These are phyloP conservation scores for Geotrichum fermentans DNA, from an alignment of 1,139 yeast species.

Conservation along the genomic window DNA sequence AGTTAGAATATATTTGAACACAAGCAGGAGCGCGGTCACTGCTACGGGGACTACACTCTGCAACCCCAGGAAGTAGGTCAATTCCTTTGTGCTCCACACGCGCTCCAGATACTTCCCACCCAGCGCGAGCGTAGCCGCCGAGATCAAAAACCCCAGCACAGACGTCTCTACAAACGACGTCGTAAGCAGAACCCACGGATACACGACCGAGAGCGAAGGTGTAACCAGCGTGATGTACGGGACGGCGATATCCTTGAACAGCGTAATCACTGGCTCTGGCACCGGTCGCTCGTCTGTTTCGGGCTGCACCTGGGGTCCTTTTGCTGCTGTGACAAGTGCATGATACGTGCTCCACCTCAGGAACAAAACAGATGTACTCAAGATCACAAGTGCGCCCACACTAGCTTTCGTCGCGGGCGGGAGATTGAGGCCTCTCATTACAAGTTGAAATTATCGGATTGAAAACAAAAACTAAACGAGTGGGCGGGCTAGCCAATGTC, in stretches of 20 bases:
- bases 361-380: slow-evolving; percentile 34
- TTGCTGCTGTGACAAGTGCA: slow-evolving; percentile 21
- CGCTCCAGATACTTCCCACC: slow-evolving; percentile 52
- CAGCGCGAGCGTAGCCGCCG: slow-evolving; percentile 48
- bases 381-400: slow-evolving; percentile 32
- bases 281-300: slow-evolving; percentile 17
- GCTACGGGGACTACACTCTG: slow-evolving; percentile 60
- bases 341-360: slow-evolving; percentile 33
- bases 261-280: slow-evolving; percentile 21
- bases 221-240: slow-evolving; percentile 62
- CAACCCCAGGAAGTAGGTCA: slow-evolving; percentile 53
- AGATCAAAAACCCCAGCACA: slow-evolving; percentile 47
- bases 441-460: background rate
- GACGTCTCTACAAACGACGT: slow-evolving; percentile 68
- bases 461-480: too few species aligned
- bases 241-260: slow-evolving; percentile 44
- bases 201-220: slow-evolving; percentile 54
- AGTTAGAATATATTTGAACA: slow-evolving; percentile 38
- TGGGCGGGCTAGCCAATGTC: too few species aligned
- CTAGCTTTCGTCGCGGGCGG: slow-evolving; percentile 43
- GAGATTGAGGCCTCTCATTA: slow-evolving; percentile 26
- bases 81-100: slow-evolving; percentile 56
- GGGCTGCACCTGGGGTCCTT: slow-evolving; percentile 13
- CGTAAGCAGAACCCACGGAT: slow-evolving; percentile 75
- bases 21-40: slow-evolving; percentile 40